These are phyloP conservation scores for Cairneyella variabilis DNA, from an alignment of 495 filamentous ascomycete genomes.

Conservation along the genomic window DNA sequence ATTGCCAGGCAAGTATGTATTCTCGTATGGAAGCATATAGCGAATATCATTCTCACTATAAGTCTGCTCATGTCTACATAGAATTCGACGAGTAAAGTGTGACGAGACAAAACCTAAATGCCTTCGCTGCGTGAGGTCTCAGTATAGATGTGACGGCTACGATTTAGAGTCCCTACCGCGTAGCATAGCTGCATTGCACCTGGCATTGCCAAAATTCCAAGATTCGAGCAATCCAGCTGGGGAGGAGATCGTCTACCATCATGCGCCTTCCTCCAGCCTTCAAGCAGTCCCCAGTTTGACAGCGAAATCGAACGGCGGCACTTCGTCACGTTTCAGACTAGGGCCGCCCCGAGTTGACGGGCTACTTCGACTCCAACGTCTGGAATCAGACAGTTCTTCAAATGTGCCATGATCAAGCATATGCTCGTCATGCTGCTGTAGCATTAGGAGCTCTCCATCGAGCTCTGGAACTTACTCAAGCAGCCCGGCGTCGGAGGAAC, in stretches of 20 bases:
- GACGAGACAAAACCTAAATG: conserved; percentile 22
- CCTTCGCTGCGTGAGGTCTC: conserved; percentile 5
- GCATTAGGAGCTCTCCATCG: conserved; percentile 14
- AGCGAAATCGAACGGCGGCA: background rate
- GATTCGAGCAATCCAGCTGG: background rate
- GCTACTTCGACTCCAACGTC: conserved; percentile 39
- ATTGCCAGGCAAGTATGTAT: no score
- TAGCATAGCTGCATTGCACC: background rate
- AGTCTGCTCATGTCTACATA: no score
- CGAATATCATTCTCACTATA: no score
- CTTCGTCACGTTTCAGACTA: conserved; percentile 38
- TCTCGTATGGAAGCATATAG: no score
- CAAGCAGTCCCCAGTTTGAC: conserved; percentile 17
- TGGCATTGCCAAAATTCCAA: background rate
- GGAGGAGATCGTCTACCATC: background rate
- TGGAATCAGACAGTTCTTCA: conserved; percentile 44
- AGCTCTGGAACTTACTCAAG: background rate
- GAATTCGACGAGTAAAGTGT: conserved; percentile 14
- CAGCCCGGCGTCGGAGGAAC: background rate
- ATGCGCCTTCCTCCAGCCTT: background rate
- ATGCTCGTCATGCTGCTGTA: conserved; percentile 17
- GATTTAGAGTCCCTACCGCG: background rate
- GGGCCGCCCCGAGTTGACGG: conserved; percentile 40
- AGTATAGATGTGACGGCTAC: conserved; percentile 13
- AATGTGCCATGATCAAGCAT: conserved; percentile 11